Percentiles rank a stretch among this genome's conserved stretches.
Conservation (phyloP, 176 grass and related monocot species). For the Rhipidocladum racemiflorum region DNA sequence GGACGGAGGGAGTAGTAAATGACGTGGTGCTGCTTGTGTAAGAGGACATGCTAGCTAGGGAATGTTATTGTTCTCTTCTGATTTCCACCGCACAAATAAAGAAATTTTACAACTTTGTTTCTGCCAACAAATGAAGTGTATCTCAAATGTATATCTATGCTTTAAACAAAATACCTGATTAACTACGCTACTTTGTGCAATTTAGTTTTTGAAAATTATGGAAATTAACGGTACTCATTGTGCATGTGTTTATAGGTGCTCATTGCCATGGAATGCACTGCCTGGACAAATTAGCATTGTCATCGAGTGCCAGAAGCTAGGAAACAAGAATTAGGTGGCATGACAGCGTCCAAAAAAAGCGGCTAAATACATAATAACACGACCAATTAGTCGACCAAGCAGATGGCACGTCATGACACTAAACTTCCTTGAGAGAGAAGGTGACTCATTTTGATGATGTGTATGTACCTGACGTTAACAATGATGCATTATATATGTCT, state of each 20-base stretch:
- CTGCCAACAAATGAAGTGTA: background rate
- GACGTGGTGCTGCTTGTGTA: conserved; percentile 2
- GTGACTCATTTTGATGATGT: background rate
- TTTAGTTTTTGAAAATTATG: background rate
- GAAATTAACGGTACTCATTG: background rate
- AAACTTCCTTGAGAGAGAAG: background rate
- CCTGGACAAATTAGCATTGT: conserved; percentile 2
- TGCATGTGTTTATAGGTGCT: background rate
- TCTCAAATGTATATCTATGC: background rate
- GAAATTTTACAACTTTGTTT: background rate
- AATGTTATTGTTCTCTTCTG: background rate
- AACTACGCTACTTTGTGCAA: background rate
- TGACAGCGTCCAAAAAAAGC: background rate
- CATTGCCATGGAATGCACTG: conserved; percentile 13
- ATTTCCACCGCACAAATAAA: background rate
- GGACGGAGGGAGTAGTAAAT: too few relatives aligned
- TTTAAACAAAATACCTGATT: background rate
- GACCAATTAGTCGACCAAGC: conserved; percentile 20
- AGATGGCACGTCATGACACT: conserved; percentile 19
- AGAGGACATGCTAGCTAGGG: background rate
- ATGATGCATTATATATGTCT: background rate
- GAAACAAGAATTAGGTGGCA: conserved; percentile 35
- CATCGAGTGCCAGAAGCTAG: conserved; percentile 15
- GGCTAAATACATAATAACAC: background rate
- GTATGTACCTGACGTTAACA: conserved; percentile 11